Base-by-base conservation (phyloP, 2,329 filamentous ascomycete genomes). In the Calonectria ilicicola region DNA sequence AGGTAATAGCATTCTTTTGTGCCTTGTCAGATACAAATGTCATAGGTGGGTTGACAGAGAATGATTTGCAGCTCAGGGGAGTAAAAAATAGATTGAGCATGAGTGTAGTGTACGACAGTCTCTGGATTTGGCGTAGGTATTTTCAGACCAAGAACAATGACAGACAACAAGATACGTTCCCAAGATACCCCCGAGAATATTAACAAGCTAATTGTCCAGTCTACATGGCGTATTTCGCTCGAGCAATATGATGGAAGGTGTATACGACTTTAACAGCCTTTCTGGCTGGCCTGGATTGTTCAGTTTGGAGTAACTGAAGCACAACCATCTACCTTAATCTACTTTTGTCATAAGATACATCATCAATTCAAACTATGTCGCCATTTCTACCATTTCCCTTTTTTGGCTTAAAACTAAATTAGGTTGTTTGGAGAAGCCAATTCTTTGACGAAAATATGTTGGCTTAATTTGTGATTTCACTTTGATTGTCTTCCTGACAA, bases 61-160 rank as follows among this genome's bases (percentile, higher is more conserved):
- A 60, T 6, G 68, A 65, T 21, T 5, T 70, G n/a, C 62, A 44
- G 27, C 42, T 70, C 12, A 14, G 15, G 32, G 38, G 60, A 29
- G 68, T 70, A 1, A 70, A 35, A 35, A 60, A 60, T 23, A 35
- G 68, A 38, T 17, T 70, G 51, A 70, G 68, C 26, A 65, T 70
- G 68, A 70, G 68, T 40, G 62, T 65, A 3, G 68, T 70, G 12
- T 65, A 70, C 7, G 68, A 70, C 19, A 65, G 26, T 15, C n/a
- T 70, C 17, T 70, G 68, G 68, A 70, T 46, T 12, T 70, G 68
- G 68, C 44, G 68, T 7, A 58, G 38, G 29, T 47, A 58, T 58
- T 58, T 58, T 29, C 51, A 38, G 14, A 38, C 51, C 2, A 12
- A 14, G n/a, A 58, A 38, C 19, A 21, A 26, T 17, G 10, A 35